Evolutionary conservation across 2,329 filamentous ascomycete species (phyloP), one percentile per base, ranked within the genome.

Genomic region (Trichophyton benhamiae): DNA sequence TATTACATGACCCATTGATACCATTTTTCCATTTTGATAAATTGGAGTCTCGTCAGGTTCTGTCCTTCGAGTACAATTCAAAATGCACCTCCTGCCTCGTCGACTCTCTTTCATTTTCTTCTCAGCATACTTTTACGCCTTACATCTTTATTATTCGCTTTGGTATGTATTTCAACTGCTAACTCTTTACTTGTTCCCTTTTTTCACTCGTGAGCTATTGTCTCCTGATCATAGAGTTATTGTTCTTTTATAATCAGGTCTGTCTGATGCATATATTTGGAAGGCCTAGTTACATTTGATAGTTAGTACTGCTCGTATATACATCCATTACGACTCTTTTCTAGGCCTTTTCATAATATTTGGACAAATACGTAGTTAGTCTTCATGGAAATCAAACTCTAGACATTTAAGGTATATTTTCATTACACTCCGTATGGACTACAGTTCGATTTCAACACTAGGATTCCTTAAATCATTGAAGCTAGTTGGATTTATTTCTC

Each of bases 1-100:
- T 53, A 27, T 38, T 42, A 57, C 36, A 57, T 27, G 17, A 38
- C n/a, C 30, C 53, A n/a, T 57, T 36, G 53, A 57, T 57, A 57
- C 53, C 53, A 36, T 22, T 38, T n/a, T 9, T 17, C 22, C 27
- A 13, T 38, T 38, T 57, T 57, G 27, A 13, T 33, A 57, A 41
- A 20, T 15, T 38, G 20, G 53, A 57, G 38, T 57, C 36, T 38
- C 9, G 33, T 38, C 33, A 38, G 33, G 8, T 38, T 38, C 53
- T n/a, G 20, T n/a, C 53, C 27, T 15, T 38, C 27, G 9, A 53
- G 15, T 8, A 27, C n/a, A 11, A 33, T 38, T 20, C 17, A 49
- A 49, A 49, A 49, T 49, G 20, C 46, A 15, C 22, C 11, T 27
- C 13, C 46, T 25, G 6, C 11, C 46, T 13, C 20, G 30, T 27